Conservation (phyloP, 139 green algal genomes). For the Picochlorum costavermella region DNA sequence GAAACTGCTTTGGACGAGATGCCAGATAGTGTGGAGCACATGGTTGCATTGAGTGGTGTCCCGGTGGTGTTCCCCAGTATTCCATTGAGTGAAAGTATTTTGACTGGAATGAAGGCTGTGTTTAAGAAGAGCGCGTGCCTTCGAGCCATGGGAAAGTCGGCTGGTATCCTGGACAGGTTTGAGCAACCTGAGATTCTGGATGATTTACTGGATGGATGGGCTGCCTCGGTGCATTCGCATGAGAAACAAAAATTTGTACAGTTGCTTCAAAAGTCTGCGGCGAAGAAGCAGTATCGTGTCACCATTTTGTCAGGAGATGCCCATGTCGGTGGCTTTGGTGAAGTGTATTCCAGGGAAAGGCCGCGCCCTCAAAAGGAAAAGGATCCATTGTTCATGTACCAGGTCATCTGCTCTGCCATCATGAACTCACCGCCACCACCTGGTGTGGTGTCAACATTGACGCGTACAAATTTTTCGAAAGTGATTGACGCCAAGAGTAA, state of each 20-base stretch:
- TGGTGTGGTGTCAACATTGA: slow-evolving; percentile 33
- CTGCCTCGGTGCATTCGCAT: slow-evolving; percentile 16
- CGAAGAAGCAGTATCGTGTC: slow-evolving; percentile 15
- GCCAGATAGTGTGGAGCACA: slow-evolving; percentile 19
- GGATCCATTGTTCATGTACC: slow-evolving; percentile 36
- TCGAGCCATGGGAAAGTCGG: background rate
- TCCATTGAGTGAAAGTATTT: slow-evolving; percentile 9
- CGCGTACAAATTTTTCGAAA: slow-evolving; percentile 24
- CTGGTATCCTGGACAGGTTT: slow-evolving; percentile 22
- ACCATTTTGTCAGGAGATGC: slow-evolving; percentile 41
- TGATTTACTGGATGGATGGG: slow-evolving; percentile 31
- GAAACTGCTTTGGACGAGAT: background rate
- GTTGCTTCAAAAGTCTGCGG: slow-evolving; percentile 25
- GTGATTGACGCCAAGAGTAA: slow-evolving; percentile 14
- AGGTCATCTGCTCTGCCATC: slow-evolving; percentile 46
- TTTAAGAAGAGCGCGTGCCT: background rate
- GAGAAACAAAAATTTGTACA: slow-evolving; percentile 30
- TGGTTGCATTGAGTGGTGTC: slow-evolving; percentile 27
- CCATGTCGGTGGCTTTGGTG: slow-evolving; percentile 33
- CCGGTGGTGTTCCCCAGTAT: slow-evolving; percentile 32
- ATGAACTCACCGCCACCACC: slow-evolving; percentile 39
- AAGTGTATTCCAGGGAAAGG: slow-evolving; percentile 23
- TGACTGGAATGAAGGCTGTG: slow-evolving; percentile 11
- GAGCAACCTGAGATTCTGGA: slow-evolving; percentile 32
- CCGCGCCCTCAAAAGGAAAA: slow-evolving; percentile 25